Conservation (phyloP, 768 basidiomycete species). For the Albatrellus ellisii region DNA sequence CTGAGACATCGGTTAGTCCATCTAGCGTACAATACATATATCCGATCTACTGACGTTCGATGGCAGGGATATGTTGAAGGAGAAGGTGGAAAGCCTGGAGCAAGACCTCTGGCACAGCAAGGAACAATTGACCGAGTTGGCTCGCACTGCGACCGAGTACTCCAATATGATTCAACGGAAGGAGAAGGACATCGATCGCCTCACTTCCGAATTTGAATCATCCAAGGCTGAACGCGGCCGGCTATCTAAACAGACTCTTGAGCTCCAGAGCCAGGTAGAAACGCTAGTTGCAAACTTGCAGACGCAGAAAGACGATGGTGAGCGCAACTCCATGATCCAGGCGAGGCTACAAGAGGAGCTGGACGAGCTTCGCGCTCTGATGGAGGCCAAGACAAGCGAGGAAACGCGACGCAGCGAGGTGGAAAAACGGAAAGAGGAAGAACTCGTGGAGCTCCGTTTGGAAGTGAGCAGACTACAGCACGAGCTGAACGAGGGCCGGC, state of each 20-base stretch:
- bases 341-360: conserved; percentile 68
- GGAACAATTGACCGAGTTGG: conserved; percentile 65
- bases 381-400: conserved; percentile 79
- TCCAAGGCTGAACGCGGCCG: conserved; percentile 41
- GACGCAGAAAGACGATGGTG: conserved; percentile 41
- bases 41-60: neutral
- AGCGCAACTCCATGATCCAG: conserved; percentile 32
- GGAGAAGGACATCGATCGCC: conserved; percentile 50
- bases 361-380: conserved; percentile 71
- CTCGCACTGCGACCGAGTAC: conserved; percentile 65
- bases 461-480: conserved; percentile 50
- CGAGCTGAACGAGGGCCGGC: conserved; percentile 55
- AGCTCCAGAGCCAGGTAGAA: conserved; percentile 58
- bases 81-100: conserved; percentile 48
- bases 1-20: conserved; percentile 43
- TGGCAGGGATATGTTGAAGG: conserved; percentile 48
- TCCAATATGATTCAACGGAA: conserved; percentile 64
- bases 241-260: conserved; percentile 45
- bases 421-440: conserved; percentile 78
- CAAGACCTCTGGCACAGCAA: conserved; percentile 57
- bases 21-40: neutral
- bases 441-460: conserved; percentile 57
- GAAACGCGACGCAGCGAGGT: conserved; percentile 75
- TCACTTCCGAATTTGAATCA: conserved; percentile 39
- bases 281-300: conserved; percentile 49